Conservation (phyloP, 805 yeast genomes). For the Candida maltosa region DNA sequence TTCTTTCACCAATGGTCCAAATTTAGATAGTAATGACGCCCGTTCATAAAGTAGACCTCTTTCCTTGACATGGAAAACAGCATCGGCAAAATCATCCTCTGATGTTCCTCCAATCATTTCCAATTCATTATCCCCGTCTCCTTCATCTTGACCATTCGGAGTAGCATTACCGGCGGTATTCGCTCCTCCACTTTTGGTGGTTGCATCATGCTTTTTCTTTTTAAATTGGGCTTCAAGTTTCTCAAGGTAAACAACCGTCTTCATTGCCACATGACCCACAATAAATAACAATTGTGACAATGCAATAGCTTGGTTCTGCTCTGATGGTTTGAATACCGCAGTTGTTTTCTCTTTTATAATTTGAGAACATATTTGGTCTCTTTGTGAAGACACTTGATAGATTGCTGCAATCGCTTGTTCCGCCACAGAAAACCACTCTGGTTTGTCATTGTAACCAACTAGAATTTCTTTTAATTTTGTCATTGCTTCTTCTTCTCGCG, state of each 20-base stretch:
- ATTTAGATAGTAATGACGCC: constrained; percentile 66
- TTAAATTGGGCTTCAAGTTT: constrained; percentile 82
- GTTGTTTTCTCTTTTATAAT: constrained; percentile 58
- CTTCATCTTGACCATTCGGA: no score
- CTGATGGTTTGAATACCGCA: constrained; percentile 46
- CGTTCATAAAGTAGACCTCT: constrained; percentile 78
- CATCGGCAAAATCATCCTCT: constrained; percentile 94
- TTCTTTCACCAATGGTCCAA: constrained; percentile 75
- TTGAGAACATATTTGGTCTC: constrained; percentile 65
- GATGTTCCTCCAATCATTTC: constrained; percentile 93
- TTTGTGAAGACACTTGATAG: constrained; percentile 62
- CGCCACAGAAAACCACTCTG: constrained; percentile 84
- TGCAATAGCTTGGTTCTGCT: constrained; percentile 39
- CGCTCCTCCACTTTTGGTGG: constrained; percentile 35
- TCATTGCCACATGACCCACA: constrained; percentile 88
- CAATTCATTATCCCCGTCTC: constrained; percentile 73
- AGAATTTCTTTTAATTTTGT: constrained; percentile 50
- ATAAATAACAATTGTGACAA: constrained; percentile 80
- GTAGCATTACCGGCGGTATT: constrained; percentile 37
- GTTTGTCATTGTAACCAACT: constrained; percentile 50
- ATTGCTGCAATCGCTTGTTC: constrained; percentile 87
- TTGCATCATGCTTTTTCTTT: constrained; percentile 70
- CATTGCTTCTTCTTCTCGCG: constrained; percentile 60
- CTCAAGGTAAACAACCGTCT: constrained; percentile 82
- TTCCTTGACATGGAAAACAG: constrained; percentile 77